Base-by-base conservation (phyloP, 495 filamentous ascomycete species). In the Penicillium maclennaniae region DNA sequence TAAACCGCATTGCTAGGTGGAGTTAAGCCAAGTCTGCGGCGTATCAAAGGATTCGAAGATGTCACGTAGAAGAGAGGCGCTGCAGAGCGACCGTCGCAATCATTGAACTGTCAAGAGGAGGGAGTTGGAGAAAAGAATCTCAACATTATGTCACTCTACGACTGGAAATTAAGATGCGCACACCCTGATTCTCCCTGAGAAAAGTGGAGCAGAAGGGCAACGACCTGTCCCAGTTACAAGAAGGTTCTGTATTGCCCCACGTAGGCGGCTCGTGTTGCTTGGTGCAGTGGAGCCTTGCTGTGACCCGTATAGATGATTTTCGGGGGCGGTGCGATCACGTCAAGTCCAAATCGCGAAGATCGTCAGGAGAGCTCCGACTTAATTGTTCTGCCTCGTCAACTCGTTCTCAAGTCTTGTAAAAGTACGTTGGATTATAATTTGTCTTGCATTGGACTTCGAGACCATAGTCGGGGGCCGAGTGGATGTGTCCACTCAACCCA, bases 1-100 rank as follows among this genome's bases (percentile, higher is more conserved):
- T 39, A 19, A 46, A 38, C 36, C 17, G 48, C 57, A 60, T 55
- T 26, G 39, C 48, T 41, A 14, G 16, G 17, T 4, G 31, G 12
- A 20, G n/a, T 12, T 12, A 14, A 4, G 20, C 42, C 48, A 17
- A 26, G 40, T 25, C 28, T 27, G 31, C n/a, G 37, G 19, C 14
- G 37, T 25, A 23, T n/a, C 12, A 25, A 9, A 19, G 25, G 1
- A 38, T 15, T 2, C 8, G 14, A 21, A 6, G 31, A n/a, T 14
- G 4, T 19, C 6, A 8, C 14, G 31, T 21, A 12, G 19, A 31
- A 17, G 16, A 20, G 23, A 41, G 41, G 25, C n/a, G 14, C 12
- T 26, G 16, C n/a, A 4, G 8, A 23, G n/a, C 8, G 31, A 14
- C 31, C 10, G 31, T 1, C 1, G 31, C 14, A 4, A 34, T 34